Evolutionary conservation across 2,329 filamentous ascomycete species (phyloP), one percentile per base, ranked within the genome.

Genomic region (Microcera coccophila): DNA sequence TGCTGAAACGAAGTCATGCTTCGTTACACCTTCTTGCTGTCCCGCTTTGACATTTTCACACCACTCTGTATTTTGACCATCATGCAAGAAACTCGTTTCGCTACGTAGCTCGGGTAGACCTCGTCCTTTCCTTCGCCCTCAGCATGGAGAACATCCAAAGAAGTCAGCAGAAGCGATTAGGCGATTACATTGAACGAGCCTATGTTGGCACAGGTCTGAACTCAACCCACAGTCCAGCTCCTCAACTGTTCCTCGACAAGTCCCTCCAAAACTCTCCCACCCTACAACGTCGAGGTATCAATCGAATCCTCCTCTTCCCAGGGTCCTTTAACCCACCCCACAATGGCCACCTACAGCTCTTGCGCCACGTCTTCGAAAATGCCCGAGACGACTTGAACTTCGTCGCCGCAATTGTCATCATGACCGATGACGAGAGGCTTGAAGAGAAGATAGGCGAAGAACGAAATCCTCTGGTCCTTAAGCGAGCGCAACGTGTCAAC

Each of bases 251-350:
- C 0, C 40, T 48, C 1, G 36, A 24, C 0, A 28, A 24, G 0
- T 44, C 45, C 2, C 55, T n/a, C n/a, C n/a, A n/a, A n/a, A n/a
- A n/a, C 55, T 3, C 2, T 44, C 3, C 41, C 55, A 11, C 36
- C 39, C 20, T 15, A 14, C 5, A 16, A 32, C 40, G 28, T 16
- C 42, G 19, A 5, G 52, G 49, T 2, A 45, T 52, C 1, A 64
- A 63, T 31, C 44, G 52, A 8, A 55, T 68, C n/a, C 46, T 69
- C 2, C 17, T 68, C 2, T 68, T 56, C 39, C 63, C 63, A 1
- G 66, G 66, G 1, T 60, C 59, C 9, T 68, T 68, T 51, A 68
- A 69, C 39, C 66, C 66, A 1, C 64, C 66, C 12, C 64, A 68
- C 38, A 50, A 44, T 5, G 64, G 65, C 0, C 66, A 69, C 35